Conservation (phyloP, 192 early-diverging fungal genomes). For the Rhizophagus clarus region DNA sequence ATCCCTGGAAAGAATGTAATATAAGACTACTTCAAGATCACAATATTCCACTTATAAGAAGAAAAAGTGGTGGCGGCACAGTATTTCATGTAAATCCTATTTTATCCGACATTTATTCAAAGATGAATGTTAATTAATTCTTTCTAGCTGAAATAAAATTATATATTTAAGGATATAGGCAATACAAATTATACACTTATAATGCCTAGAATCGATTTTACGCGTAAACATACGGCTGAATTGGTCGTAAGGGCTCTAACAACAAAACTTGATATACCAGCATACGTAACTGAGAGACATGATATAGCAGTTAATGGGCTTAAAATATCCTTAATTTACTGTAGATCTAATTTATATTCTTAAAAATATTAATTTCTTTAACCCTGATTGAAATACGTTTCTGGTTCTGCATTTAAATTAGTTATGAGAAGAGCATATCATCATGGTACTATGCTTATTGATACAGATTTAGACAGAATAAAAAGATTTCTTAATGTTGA, state of each 20-base stretch:
- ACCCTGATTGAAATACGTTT: slow-evolving; percentile 51
- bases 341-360: not conserved
- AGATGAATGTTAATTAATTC: not conserved
- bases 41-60: slow-evolving; percentile 80
- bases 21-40: slow-evolving; percentile 64
- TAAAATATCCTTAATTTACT: slow-evolving; percentile 57
- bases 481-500: slow-evolving; percentile 38
- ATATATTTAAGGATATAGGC: slow-evolving; percentile 72
- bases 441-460: slow-evolving; percentile 98
- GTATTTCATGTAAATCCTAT: slow-evolving; percentile 79
- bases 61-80: slow-evolving; percentile 90
- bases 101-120: not conserved
- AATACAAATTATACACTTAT: slow-evolving; percentile 95
- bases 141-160: too few species aligned
- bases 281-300: slow-evolving; percentile 81
- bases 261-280: slow-evolving; percentile 71
- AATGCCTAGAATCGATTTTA: slow-evolving; percentile 86
- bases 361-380: slow-evolving; percentile 9
- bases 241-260: slow-evolving; percentile 77
- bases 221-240: slow-evolving; percentile 71
- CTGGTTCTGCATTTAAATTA: slow-evolving; percentile 94
- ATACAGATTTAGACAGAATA: slow-evolving; percentile 67
- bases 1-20: slow-evolving; percentile 96
- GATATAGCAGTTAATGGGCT: slow-evolving; percentile 84
- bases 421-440: slow-evolving; percentile 84